Evolutionary conservation across 139 green algal genomes (phyloP).

Genomic region (Mychonastes homosphaera): DNA sequence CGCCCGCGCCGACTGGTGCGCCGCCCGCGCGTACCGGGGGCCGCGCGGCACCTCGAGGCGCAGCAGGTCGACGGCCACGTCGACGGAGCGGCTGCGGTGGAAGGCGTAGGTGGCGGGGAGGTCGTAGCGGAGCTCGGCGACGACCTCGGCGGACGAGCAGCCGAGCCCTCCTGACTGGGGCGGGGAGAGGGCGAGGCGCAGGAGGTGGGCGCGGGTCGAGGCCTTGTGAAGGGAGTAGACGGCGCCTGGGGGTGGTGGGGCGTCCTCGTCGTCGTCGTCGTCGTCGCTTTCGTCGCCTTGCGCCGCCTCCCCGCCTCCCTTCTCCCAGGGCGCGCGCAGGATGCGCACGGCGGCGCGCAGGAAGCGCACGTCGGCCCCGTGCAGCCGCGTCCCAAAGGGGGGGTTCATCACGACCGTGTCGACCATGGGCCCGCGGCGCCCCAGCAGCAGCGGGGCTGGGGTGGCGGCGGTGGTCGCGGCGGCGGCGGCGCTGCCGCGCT

Average conservation of each 20-base stretch:
- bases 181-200: conserved; percentile 30
- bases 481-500: not conserved
- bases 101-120: conserved; percentile 77
- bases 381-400: conserved; percentile 81
- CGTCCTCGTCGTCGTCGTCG: too few species aligned
- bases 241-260: too few species aligned
- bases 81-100: conserved; percentile 44
- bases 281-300: too few species aligned
- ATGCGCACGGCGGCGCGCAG: conserved; percentile 57
- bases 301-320: too few species aligned
- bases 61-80: not conserved
- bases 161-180: conserved; percentile 34
- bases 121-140: conserved; percentile 85
- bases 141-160: conserved; percentile 54
- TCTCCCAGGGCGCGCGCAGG: not conserved
- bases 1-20: not conserved
- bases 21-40: too few species aligned
- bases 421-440: too few species aligned
- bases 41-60: not conserved
- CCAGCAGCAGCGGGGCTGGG: too few species aligned
- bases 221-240: conserved; percentile 93
- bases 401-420: conserved; percentile 93
- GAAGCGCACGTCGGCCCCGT: conserved; percentile 86
- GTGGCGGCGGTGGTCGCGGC: conserved; percentile 37
- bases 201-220: conserved; percentile 68